Conservation (phyloP, 208 protist species). For the Leishmania major region DNA sequence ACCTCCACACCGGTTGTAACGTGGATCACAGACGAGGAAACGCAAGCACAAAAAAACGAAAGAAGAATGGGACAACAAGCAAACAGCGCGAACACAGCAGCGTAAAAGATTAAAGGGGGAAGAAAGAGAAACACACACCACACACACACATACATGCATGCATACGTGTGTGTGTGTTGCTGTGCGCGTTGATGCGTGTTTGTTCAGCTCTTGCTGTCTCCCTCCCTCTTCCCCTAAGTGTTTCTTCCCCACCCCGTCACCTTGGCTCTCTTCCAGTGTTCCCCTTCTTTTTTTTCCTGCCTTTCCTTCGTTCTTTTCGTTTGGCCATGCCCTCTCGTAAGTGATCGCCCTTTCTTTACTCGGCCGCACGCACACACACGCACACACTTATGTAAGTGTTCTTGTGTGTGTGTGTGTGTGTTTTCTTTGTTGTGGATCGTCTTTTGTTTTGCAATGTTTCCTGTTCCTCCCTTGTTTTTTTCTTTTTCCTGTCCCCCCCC, state of each 20-base stretch:
- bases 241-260: not conserved
- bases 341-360: no score
- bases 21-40: not conserved
- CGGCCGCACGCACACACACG: no score
- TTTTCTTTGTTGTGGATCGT: not conserved
- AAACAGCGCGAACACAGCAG: not conserved
- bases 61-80: not conserved
- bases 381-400: not conserved
- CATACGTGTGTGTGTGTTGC: not conserved
- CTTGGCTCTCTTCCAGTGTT: not conserved
- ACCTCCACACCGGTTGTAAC: not conserved
- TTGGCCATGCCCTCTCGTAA: not conserved
- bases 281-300: not conserved
- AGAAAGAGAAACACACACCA: not conserved
- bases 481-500: not conserved
- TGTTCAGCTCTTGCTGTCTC: slow-evolving; percentile 1
- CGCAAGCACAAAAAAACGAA: not conserved
- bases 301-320: not conserved
- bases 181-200: not conserved
- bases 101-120: not conserved
- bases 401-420: not conserved
- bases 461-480: not conserved
- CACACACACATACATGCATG: not conserved
- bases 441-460: not conserved
- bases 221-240: not conserved